Evolutionary conservation across 75 land plant genomes (phyloP).

Genomic region (Pinus tabuliformis): DNA sequence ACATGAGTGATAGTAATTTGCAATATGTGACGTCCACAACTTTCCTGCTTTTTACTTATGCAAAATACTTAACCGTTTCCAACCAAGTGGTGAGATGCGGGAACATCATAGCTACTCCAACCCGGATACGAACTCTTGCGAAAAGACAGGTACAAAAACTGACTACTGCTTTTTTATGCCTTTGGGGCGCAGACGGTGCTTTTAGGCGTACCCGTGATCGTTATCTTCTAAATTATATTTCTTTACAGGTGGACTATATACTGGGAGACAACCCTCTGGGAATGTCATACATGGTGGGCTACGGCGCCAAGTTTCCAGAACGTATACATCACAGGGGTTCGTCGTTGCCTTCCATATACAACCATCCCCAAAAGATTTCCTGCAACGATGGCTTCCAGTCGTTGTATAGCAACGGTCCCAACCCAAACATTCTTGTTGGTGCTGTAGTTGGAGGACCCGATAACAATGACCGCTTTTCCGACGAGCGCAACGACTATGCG

Average conservation of each 20-base stretch:
- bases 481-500: too few relatives aligned
- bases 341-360: constrained; percentile 71
- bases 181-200: too few relatives aligned
- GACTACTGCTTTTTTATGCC: too few relatives aligned
- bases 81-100: constrained; percentile 21
- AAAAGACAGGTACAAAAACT: constrained; percentile 60
- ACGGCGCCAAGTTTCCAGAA: constrained; percentile 65
- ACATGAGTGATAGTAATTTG: constrained; percentile 22
- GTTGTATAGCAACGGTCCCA: constrained; percentile 47
- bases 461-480: too few relatives aligned
- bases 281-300: constrained; percentile 95
- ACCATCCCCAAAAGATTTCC: constrained; percentile 56
- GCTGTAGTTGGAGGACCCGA: too few relatives aligned
- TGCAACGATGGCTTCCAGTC: constrained; percentile 62
- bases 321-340: constrained; percentile 90
- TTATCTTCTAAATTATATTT: constrained; percentile 26
- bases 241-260: constrained; percentile 97
- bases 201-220: too few relatives aligned
- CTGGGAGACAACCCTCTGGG: constrained; percentile 92
- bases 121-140: constrained; percentile 44
- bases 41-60: constrained; percentile 49
- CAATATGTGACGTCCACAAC: too few relatives aligned
- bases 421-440: constrained; percentile 83
- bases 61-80: constrained; percentile 35
- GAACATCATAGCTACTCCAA: constrained; percentile 16